These are phyloP conservation scores for Cyclostephanos tholiformis DNA, from an alignment of 108 stramenopile species.

Conservation along the genomic window DNA sequence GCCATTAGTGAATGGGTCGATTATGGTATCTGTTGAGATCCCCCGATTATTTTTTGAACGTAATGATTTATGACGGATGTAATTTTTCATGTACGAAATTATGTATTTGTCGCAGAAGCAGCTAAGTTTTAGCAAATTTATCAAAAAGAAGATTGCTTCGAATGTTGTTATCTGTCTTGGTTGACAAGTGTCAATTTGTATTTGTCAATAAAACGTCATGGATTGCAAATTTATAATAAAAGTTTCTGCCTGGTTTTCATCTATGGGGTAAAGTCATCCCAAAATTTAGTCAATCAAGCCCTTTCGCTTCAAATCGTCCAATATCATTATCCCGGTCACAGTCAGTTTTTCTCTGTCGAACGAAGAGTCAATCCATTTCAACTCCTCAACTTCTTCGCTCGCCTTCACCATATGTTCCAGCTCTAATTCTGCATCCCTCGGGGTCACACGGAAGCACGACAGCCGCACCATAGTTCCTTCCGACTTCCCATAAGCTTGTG, in stretches of 20 bases:
- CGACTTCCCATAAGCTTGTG: conserved; percentile 61
- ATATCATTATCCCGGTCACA: conserved; percentile 52
- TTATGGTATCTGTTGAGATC: conserved; percentile 29
- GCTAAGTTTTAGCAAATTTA: too few species aligned
- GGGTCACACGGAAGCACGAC: conserved; percentile 47
- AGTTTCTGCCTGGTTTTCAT: too few species aligned
- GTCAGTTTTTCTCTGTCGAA: conserved; percentile 51
- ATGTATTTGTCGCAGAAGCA: too few species aligned
- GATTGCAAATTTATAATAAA: too few species aligned
- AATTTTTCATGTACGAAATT: too few species aligned
- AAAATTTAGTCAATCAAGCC: conserved; percentile 45
- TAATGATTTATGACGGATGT: background rate
- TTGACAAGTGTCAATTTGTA: background rate
- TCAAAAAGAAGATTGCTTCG: background rate
- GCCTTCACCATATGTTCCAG: conserved; percentile 41
- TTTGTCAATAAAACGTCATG: too few species aligned
- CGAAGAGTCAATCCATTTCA: conserved; percentile 54
- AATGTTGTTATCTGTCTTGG: background rate
- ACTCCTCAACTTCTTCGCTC: conserved; percentile 57
- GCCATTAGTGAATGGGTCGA: conserved; percentile 8
- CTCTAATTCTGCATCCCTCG: conserved; percentile 47
- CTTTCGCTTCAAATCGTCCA: conserved; percentile 58
- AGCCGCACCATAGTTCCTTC: conserved; percentile 58
- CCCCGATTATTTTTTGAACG: conserved; percentile 19
- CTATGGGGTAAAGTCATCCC: background rate